phyloP scores from a whole-genome alignment of 2,329 filamentous ascomycete genomes.

The Diaporthe citriasiana region DNA sequence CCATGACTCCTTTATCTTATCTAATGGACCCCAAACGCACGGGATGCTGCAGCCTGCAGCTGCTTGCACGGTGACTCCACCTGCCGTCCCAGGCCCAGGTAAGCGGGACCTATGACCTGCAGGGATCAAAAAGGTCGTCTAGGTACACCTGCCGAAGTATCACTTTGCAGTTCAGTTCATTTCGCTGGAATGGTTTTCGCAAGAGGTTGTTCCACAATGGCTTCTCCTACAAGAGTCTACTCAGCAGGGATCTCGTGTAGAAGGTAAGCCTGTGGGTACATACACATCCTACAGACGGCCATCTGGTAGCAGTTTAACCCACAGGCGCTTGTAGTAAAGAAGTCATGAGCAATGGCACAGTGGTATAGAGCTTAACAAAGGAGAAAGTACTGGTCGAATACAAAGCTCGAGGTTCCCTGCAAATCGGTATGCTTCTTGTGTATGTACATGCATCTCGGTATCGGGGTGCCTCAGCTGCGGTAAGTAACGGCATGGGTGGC shows the following conservation, averaged over 20 bases:
- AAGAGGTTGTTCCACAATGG: background rate
- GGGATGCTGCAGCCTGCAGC: slow-evolving; percentile 17
- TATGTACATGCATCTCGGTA: background rate
- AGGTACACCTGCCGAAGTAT: background rate
- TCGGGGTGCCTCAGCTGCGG: background rate
- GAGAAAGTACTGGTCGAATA: background rate
- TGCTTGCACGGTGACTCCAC: slow-evolving; percentile 4
- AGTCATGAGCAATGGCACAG: background rate
- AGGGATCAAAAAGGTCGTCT: background rate
- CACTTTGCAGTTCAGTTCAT: background rate
- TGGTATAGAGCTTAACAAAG: too few species aligned
- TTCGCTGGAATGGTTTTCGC: too few species aligned
- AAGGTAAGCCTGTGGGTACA: too few species aligned
- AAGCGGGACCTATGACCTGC: slow-evolving; percentile 1
- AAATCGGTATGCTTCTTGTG: background rate
- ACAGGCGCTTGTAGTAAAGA: background rate
- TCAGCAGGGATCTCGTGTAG: background rate
- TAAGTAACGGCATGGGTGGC: background rate
- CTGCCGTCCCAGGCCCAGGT: background rate
- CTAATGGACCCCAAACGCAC: slow-evolving; percentile 14
- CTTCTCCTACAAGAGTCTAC: background rate
- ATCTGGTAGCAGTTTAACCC: background rate
- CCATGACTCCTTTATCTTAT: slow-evolving; percentile 36
- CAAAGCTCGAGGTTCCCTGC: background rate
- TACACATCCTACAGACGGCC: background rate